Evolutionary conservation across 768 basidiomycete species (phyloP), one percentile per base, ranked within the genome.

Genomic region (Piloderma croceum): DNA sequence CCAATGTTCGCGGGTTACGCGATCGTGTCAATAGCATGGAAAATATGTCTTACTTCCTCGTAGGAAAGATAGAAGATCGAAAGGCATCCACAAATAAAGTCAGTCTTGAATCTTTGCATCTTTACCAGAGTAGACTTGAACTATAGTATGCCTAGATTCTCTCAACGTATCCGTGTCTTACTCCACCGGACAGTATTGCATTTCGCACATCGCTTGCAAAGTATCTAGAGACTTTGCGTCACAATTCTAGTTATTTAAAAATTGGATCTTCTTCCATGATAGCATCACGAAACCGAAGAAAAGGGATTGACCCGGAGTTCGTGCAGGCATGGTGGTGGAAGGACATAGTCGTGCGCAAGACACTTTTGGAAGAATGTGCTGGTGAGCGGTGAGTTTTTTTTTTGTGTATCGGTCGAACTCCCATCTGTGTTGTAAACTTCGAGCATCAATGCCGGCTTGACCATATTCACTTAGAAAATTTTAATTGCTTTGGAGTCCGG

Each of bases 11-110:
- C 31, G 71, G 75, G 12, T 53, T 77, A 37, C 68, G 73, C 17
- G 74, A 77, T 47, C 67, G 77, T 18, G 67, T 57, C 9, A 74
- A 67, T 45, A 57, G 61, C 4, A 70, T 77, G 67, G 75, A 79
- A 49, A 74, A 77, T 40, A 53, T 76, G 19, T 53, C 58, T 15
- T 70, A 71, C 49, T 78, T 76, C 50, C 58, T 77, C 4, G 68
- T 77, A 1, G 56, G 60, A 13, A 65, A 62, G 34, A 54, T 76
- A 6, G 69, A 74, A 43, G 61, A 63, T 50, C 49, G 45, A 49
- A 22, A 54, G 41, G n/a, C n/a, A n/a, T n/a, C n/a, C n/a, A n/a
- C n/a, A n/a, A n/a, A n/a, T 51, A 41, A 49, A 32, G 61, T 60
- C 19, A 27, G 59, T 35, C 5, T 21, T 31, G 29, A 10, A 10